A percentile compares a stretch with the other conserved stretches of the same genome.
phyloP scores from a whole-genome alignment of 345 rosid species.

The Moricandia moricandioides region DNA sequence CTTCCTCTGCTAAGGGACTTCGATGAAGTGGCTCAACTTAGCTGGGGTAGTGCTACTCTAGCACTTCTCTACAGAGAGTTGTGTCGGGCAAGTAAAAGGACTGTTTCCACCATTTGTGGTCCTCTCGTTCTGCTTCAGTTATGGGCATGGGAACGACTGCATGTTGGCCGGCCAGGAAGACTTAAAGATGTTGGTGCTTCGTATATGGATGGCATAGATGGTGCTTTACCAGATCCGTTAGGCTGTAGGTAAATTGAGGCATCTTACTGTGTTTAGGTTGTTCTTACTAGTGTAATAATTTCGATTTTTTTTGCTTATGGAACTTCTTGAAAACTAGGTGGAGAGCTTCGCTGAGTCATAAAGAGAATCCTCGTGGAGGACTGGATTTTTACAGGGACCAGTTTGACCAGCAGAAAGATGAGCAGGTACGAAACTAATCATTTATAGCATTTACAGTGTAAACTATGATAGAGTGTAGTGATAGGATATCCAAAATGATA shows the following conservation, averaged over 20 bases:
- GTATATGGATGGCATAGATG: conserved; percentile 39
- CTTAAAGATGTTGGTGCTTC: conserved; percentile 39
- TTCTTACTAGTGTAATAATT: background rate
- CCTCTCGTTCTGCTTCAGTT: conserved; percentile 42
- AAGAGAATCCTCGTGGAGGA: conserved; percentile 45
- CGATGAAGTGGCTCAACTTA: conserved; percentile 35
- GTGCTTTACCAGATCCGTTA: conserved; percentile 41
- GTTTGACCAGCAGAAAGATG: conserved; percentile 46
- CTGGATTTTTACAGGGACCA: conserved; percentile 42
- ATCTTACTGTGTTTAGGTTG: background rate
- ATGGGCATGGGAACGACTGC: conserved; percentile 43
- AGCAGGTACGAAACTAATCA: conserved; percentile 30
- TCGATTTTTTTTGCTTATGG: conserved; percentile 26
- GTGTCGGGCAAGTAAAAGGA: conserved; percentile 42
- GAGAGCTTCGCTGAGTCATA: conserved; percentile 44
- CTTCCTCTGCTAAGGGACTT: conserved; percentile 37
- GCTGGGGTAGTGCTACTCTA: conserved; percentile 43
- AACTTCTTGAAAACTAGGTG: conserved; percentile 37
- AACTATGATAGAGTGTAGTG: conserved; percentile 1
- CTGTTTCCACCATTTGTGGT: conserved; percentile 41
- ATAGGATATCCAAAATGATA: no score
- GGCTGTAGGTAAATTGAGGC: conserved; percentile 39
- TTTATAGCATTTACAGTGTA: background rate
- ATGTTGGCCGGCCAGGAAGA: conserved; percentile 44
- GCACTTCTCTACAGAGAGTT: conserved; percentile 42